phyloP scores from a whole-genome alignment of 306 rosid species.

The Spatholobus suberectus region DNA sequence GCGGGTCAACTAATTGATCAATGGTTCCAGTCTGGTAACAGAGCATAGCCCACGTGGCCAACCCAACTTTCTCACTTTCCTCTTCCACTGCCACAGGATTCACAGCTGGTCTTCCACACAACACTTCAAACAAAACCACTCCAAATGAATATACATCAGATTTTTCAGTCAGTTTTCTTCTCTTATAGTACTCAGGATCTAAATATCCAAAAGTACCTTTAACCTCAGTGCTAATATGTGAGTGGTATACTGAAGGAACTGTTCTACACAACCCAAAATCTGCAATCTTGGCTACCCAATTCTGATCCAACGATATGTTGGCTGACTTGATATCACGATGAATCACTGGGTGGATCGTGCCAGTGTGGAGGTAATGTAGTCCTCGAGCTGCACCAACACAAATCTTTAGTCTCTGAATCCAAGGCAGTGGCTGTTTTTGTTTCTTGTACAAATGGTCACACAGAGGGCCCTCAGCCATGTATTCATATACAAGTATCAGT shows the following conservation, averaged over 20 bases:
- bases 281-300: constrained; percentile 52
- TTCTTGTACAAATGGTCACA: constrained; percentile 55
- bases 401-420: constrained; percentile 55
- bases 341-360: constrained; percentile 48
- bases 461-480: constrained; percentile 56
- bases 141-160: constrained; percentile 74
- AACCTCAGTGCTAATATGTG: constrained; percentile 54
- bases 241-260: constrained; percentile 30
- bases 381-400: constrained; percentile 64
- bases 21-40: constrained; percentile 41
- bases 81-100: constrained; percentile 40
- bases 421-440: constrained; percentile 37
- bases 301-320: constrained; percentile 59
- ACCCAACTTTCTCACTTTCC: constrained; percentile 41
- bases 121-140: constrained; percentile 63
- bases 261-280: constrained; percentile 65
- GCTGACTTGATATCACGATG: constrained; percentile 64
- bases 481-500: constrained; percentile 58
- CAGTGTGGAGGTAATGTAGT: constrained; percentile 60
- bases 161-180: constrained; percentile 52
- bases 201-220: constrained; percentile 54
- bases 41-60: constrained; percentile 56
- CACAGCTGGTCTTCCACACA: constrained; percentile 54
- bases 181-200: constrained; percentile 54
- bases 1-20: constrained; percentile 46